Evolutionary conservation across 371 early-diverging fungal genomes (phyloP), one percentile per base, ranked within the genome.

Genomic region (Circinella umbellata): DNA sequence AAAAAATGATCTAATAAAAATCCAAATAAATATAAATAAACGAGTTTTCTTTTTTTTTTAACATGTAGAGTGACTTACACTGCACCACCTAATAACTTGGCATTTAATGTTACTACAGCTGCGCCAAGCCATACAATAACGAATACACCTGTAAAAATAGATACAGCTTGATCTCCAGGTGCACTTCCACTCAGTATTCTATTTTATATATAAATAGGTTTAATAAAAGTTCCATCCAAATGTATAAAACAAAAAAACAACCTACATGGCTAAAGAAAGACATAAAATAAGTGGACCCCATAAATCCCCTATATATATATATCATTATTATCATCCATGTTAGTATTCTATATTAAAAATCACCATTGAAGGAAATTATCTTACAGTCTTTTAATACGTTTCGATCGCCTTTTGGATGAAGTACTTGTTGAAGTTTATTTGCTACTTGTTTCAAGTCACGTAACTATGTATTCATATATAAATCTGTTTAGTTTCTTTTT

Each of bases 281-380:
- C 97, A 97, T 71, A 98, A 86, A 61, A 98, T 81, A 62, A 98
- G 83, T 20, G 98, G 98, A 9, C 98, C 98, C 98, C 98, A 98
- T 34, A 96, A 83, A 81, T 97, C 98, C 95, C 96, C 94, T 94
- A 76, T 59, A 15, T 54, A 18, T 54, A 20, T 8, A n/a, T 1
- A 54, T n/a, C 4, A 54, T 54, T n/a, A 54, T 8, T 7, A 11
- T 15, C n/a, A 54, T 20, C 27, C 27, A 27, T 27, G 27, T 27
- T 27, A 27, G 2, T 27, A 27, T 27, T 27, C 27, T 27, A 27
- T 27, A 27, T 27, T 27, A 27, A 27, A 27, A 27, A 27, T 27
- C 27, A 27, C 27, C 27, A 27, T 27, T 27, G 2, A 27, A 27
- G 2, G 27, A 27, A 27, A 27, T 18, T n/a, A 13, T 6, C 53